Evolutionary conservation across 2,329 filamentous ascomycete genomes (phyloP).

Genomic region (Akanthomyces muscarius): DNA sequence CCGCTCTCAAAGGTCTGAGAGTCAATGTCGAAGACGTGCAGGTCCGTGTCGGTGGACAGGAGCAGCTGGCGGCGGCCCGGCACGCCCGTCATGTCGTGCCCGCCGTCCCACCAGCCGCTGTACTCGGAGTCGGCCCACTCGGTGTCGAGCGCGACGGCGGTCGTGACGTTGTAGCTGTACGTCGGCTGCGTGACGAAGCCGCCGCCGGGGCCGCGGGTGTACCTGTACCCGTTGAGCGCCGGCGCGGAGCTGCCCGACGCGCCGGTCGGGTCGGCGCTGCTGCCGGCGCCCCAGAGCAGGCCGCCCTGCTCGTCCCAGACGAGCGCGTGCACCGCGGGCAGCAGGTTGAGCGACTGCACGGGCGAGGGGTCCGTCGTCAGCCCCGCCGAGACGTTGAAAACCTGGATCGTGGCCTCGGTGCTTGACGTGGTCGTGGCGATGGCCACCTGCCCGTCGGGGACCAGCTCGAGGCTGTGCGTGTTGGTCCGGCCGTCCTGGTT

Average conservation of each 20-base stretch:
- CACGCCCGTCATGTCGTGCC: constrained; percentile 11
- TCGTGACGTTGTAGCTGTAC: constrained; percentile 5
- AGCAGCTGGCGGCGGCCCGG: constrained; percentile 12
- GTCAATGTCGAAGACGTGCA: constrained; percentile 15
- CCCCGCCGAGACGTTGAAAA: constrained; percentile 4
- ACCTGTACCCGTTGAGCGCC: not conserved
- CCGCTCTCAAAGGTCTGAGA: constrained; percentile 13
- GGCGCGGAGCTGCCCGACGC: not conserved
- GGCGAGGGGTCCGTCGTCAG: not conserved
- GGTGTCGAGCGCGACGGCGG: not conserved
- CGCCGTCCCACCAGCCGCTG: constrained; percentile 10
- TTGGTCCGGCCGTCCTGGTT: not conserved
- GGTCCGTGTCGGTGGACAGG: constrained; percentile 9
- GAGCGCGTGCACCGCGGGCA: constrained; percentile 9
- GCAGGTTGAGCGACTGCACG: not conserved
- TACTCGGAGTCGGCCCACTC: constrained; percentile 13
- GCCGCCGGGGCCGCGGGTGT: not conserved
- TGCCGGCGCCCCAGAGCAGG: constrained; percentile 14
- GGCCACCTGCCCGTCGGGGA: constrained; percentile 8
- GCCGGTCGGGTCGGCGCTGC: not conserved
- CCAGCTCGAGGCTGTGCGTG: constrained; percentile 15
- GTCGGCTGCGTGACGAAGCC: not conserved
- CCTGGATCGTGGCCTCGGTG: not conserved
- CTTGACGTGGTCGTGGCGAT: not conserved
- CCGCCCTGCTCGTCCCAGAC: constrained; percentile 7